Evolutionary conservation across 805 yeast genomes (phyloP).

Genomic region (Zygotorulaspora sp.): DNA sequence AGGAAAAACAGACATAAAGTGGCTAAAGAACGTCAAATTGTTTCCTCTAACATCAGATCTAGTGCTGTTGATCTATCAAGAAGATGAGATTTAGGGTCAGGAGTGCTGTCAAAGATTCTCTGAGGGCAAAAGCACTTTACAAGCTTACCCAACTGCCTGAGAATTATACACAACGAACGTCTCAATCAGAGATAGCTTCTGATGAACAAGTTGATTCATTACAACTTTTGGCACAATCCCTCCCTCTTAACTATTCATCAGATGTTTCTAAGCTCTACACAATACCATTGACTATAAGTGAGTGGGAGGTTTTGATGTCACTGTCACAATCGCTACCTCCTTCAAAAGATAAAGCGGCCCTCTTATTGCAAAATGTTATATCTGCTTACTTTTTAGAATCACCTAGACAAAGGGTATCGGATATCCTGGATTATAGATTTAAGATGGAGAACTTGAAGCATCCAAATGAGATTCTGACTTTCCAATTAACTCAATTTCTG

Average conservation of each 20-base stretch:
- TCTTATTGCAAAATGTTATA: conserved; percentile 40
- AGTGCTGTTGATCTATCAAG: no score
- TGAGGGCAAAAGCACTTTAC: conserved; percentile 26
- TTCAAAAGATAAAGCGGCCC: conserved; percentile 37
- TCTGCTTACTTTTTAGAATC: conserved; percentile 47
- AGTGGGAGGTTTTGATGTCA: conserved; percentile 51
- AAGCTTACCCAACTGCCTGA: conserved; percentile 21
- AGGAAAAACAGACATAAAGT: no score
- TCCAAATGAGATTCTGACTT: conserved; percentile 40
- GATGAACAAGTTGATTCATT: conserved; percentile 4
- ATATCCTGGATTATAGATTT: conserved; percentile 32
- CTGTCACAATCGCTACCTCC: conserved; percentile 40
- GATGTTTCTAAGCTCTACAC: conserved; percentile 27
- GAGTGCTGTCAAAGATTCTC: conserved; percentile 8
- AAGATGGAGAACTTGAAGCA: conserved; percentile 34
- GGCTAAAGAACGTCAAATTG: no score
- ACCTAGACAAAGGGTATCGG: conserved; percentile 47
- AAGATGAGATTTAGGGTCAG: conserved; percentile 15
- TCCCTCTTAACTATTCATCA: conserved; percentile 30
- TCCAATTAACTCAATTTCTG: conserved; percentile 33
- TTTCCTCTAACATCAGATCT: no score
- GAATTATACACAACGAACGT: conserved; percentile 1
- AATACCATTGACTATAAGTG: conserved; percentile 46
- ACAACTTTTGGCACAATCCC: conserved; percentile 21
- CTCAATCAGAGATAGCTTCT: not conserved